Evolutionary conservation across 2,329 filamentous ascomycete genomes (phyloP), one percentile per base, ranked within the genome.

Genomic region (Beauveria caledonica): DNA sequence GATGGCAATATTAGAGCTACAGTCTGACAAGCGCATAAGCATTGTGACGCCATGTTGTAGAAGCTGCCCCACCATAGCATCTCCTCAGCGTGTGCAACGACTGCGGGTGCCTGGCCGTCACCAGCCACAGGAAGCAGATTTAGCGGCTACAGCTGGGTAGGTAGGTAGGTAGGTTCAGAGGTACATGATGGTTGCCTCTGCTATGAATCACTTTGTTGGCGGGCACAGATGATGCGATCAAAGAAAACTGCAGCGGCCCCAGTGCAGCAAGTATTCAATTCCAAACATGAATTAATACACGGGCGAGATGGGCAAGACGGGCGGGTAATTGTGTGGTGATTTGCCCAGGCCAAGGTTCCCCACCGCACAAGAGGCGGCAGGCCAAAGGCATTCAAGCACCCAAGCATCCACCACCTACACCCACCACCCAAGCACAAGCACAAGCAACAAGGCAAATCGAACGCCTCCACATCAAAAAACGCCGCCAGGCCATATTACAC

Each of bases 381-480:
- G 59, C 59, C 59, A 60, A 60, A 51, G 33, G 51, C 42, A 49
- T 49, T 7, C 48, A 50, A 36, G 33, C 33, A 36, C 33, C 33
- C 33, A 36, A 36, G 33, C 33, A 36, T 13, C 33, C 33, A 36
- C 33, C 33, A 33, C 29, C 29, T n/a, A n/a, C n/a, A n/a, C n/a
- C n/a, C n/a, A n/a, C n/a, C n/a, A n/a, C n/a, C n/a, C n/a, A n/a
- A n/a, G n/a, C n/a, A n/a, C n/a, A 23, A 23, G 23, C 23, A 23
- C 33, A 13, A 33, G 29, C 33, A 15, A 6, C 33, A 36, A 36
- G 45, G 42, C 45, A 33, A 60, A 25, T 54, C 51, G 58, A 39
- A 54, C 51, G 58, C 58, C 58, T 60, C 58, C 58, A 60, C 58
- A 49, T 49, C 58, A 48, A 54, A 60, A 56, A 60, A 59, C 56